Conservation (phyloP, 768 basidiomycete genomes). For the Imleria badia region DNA sequence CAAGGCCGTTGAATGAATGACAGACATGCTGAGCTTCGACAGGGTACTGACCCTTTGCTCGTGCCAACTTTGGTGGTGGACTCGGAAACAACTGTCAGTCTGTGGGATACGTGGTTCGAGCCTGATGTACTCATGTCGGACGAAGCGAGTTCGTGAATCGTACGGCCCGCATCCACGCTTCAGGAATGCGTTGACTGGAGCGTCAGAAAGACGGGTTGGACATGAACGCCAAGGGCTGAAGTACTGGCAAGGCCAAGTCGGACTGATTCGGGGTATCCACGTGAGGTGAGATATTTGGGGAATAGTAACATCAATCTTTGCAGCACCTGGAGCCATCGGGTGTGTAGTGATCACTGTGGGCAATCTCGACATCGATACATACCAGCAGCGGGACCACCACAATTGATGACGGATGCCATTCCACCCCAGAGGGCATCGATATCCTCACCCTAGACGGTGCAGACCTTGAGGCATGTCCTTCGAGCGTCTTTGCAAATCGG, state of each 20-base stretch:
- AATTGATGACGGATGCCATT: conserved; percentile 51
- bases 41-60: background rate
- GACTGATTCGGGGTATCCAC: conserved; percentile 53
- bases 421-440: conserved; percentile 75
- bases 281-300: conserved; percentile 67
- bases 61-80: background rate
- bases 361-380: conserved; percentile 14
- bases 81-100: background rate
- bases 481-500: conserved; percentile 62
- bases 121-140: no score
- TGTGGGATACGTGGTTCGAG: background rate
- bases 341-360: conserved; percentile 65
- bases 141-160: no score
- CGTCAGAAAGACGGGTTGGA: no score
- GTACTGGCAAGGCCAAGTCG: no score
- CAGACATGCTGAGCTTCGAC: background rate
- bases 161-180: no score
- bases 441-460: conserved; percentile 75
- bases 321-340: conserved; percentile 64
- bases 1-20: no score
- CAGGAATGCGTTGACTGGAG: no score
- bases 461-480: conserved; percentile 78
- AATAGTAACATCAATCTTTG: conserved; percentile 81
- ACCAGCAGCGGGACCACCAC: conserved; percentile 81
- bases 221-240: no score